Evolutionary conservation across 73 alveolate species (phyloP), one percentile per base, ranked within the genome.

Genomic region (Paramecium bursaria): DNA sequence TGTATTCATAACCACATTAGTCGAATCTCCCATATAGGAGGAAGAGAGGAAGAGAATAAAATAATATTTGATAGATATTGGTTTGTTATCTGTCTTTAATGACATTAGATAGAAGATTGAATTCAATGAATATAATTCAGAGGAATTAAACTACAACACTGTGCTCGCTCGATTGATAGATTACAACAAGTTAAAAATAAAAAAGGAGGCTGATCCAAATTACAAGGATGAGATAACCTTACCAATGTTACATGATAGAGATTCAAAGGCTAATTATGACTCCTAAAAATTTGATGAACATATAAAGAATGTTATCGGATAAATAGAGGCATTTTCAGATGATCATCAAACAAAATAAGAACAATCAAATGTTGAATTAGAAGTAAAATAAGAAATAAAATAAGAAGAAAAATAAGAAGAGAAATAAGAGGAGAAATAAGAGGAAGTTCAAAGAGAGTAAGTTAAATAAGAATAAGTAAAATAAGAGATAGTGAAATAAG

Each of bases 251-350:
- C 31, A 57, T 57, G 15, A 57, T 1, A 57, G 76, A 57, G 76
- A 57, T 25, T 57, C 76, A 2, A 57, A 50, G 31, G 31, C 11
- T 14, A n/a, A 22, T 29, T 57, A 57, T 57, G 76, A 57, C 14
- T 19, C 31, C 13, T 30, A 3, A 23, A 30, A 57, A n/a, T 57
- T 57, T 11, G 49, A 39, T 39, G 5, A 23, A 4, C 7, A 17
- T 2, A 7, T 57, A 0, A 29, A 57, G 17, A 57, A 7, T 13
- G 31, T 57, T 2, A 44, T 25, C 13, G 49, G 30, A 1, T 29
- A 57, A 29, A 57, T 57, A 6, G 76, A 57, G 10, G 76, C 76
- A 26, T 57, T 57, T 57, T 23, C 17, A 26, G 76, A 57, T 15
- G 39, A 29, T 51, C 23, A 51, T 21, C n/a, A n/a, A n/a, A n/a